Evolutionary conservation across 2,329 filamentous ascomycete genomes (phyloP).

Genomic region (Paecilomyces sp.): DNA sequence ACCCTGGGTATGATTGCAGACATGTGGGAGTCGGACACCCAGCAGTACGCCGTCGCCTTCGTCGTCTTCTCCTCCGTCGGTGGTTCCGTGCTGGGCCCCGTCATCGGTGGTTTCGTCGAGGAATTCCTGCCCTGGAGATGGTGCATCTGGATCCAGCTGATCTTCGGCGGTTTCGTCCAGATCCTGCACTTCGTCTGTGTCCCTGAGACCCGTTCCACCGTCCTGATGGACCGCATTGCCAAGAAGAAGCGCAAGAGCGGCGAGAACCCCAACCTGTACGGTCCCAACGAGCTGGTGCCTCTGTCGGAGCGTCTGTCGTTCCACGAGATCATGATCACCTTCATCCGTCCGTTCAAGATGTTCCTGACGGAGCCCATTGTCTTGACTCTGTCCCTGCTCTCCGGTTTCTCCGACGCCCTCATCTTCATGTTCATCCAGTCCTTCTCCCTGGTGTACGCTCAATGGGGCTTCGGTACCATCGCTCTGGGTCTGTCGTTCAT

Average conservation of each 20-base stretch:
- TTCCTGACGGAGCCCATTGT: slow-evolving; percentile 61
- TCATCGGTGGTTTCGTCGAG: slow-evolving; percentile 71
- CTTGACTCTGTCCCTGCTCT: slow-evolving; percentile 52
- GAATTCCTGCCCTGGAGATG: slow-evolving; percentile 62
- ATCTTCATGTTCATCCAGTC: slow-evolving; percentile 63
- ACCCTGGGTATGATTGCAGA: slow-evolving; percentile 70
- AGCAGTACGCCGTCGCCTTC: slow-evolving; percentile 69
- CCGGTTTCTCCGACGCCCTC: slow-evolving; percentile 57
- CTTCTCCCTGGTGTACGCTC: slow-evolving; percentile 51
- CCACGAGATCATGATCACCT: slow-evolving; percentile 51
- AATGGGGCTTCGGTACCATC: slow-evolving; percentile 51
- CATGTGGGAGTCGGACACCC: slow-evolving; percentile 62
- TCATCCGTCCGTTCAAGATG: slow-evolving; percentile 57
- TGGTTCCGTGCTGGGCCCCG: slow-evolving; percentile 68
- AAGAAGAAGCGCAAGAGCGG: slow-evolving; percentile 62
- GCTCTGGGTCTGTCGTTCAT: slow-evolving; percentile 48
- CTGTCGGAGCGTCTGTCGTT: slow-evolving; percentile 53
- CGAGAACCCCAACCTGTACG: slow-evolving; percentile 55
- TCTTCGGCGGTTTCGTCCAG: slow-evolving; percentile 66
- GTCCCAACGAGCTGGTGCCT: slow-evolving; percentile 62
- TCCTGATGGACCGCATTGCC: slow-evolving; percentile 72
- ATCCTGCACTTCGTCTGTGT: slow-evolving; percentile 60
- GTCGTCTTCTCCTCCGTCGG: slow-evolving; percentile 74
- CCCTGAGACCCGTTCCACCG: slow-evolving; percentile 68
- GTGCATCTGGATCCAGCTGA: slow-evolving; percentile 80